phyloP scores from a whole-genome alignment of 805 yeast species.

The Candida nanaspora region DNA sequence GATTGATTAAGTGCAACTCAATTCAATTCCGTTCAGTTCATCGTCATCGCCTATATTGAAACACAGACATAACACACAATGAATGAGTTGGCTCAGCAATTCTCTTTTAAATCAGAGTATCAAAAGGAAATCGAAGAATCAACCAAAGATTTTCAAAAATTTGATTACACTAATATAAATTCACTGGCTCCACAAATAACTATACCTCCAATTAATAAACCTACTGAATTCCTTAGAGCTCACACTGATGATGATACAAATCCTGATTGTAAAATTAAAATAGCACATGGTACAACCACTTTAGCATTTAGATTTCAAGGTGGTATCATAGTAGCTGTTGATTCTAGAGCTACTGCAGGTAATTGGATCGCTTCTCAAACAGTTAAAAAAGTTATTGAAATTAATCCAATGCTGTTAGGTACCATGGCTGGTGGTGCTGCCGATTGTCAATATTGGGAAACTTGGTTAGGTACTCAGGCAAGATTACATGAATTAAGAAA shows the following conservation, averaged over 20 bases:
- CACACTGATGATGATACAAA: slow-evolving; percentile 93
- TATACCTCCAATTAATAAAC: slow-evolving; percentile 80
- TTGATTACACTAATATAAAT: slow-evolving; percentile 8
- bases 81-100: slow-evolving; percentile 22
- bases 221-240: slow-evolving; percentile 91
- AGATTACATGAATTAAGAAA: slow-evolving; percentile 90
- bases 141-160: slow-evolving; percentile 7
- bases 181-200: slow-evolving; percentile 53
- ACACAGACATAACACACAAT: no score
- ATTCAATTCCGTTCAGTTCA: no score
- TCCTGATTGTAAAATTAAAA: slow-evolving; percentile 91
- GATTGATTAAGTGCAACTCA: no score
- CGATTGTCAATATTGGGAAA: slow-evolving; percentile 98
- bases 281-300: slow-evolving; percentile 99
- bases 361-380: slow-evolving; percentile 98
- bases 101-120: slow-evolving; percentile 15
- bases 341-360: slow-evolving; percentile 97
- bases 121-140: slow-evolving; percentile 18
- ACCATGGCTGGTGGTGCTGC: slow-evolving; percentile 99
- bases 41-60: no score
- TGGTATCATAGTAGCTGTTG: slow-evolving; percentile 94
- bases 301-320: slow-evolving; percentile 93
- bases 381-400: slow-evolving; percentile 94
- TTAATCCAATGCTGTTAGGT: slow-evolving; percentile 90
- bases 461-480: slow-evolving; percentile 97